phyloP scores from a whole-genome alignment of 2,329 filamentous ascomycete genomes.

The Plenodomus biglobosus region DNA sequence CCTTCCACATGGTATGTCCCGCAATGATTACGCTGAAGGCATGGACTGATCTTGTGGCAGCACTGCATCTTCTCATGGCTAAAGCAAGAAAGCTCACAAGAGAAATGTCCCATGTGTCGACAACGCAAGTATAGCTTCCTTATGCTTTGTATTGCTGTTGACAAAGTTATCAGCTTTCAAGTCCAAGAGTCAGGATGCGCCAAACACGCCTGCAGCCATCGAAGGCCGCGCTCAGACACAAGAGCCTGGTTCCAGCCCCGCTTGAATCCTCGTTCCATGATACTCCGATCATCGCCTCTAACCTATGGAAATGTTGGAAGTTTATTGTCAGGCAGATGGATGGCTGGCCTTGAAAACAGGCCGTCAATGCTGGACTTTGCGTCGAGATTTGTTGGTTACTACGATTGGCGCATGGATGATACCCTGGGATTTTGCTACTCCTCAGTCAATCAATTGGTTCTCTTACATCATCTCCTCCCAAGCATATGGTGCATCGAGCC shows the following conservation, averaged over 20 bases:
- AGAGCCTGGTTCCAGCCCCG: constrained; percentile 25
- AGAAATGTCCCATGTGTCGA: constrained; percentile 96
- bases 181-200: constrained; percentile 41
- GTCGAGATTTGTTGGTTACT: constrained; percentile 1
- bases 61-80: constrained; percentile 98
- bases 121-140: constrained; percentile 67
- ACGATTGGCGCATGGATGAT: constrained; percentile 28
- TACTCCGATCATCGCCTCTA: neutral
- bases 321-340: neutral
- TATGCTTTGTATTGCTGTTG: constrained; percentile 5
- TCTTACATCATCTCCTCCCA: neutral
- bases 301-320: neutral
- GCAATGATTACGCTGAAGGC: neutral
- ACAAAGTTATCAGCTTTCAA: constrained; percentile 39
- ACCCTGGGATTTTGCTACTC: constrained; percentile 12
- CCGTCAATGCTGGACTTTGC: neutral
- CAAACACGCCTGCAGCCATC: constrained; percentile 26
- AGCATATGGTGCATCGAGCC: neutral
- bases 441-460: neutral
- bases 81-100: constrained; percentile 88
- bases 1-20: constrained; percentile 82
- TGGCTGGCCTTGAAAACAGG: too few relatives aligned
- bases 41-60: constrained; percentile 50
- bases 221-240: constrained; percentile 15
- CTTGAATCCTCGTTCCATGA: neutral